A percentile compares a stretch with the other conserved stretches of the same genome.
Conservation (phyloP, 2,329 filamentous ascomycete genomes). For the Mycosphaerelloides madeirae region DNA sequence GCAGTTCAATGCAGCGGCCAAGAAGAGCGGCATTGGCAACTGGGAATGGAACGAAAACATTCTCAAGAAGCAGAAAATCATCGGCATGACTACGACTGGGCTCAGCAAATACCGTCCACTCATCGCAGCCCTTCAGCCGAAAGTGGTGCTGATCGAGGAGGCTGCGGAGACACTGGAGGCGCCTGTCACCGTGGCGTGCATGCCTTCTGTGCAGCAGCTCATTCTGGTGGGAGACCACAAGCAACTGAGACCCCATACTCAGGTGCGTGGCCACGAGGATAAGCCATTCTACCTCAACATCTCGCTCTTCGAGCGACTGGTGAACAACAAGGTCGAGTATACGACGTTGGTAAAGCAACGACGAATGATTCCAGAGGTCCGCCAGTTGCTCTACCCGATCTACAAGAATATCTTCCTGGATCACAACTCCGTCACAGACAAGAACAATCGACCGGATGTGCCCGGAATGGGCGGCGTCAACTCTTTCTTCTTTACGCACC, state of each 20-base stretch:
- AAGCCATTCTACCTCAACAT: conserved; percentile 63
- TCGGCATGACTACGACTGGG: conserved; percentile 73
- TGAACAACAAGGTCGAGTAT: conserved; percentile 61
- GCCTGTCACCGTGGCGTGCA: conserved; percentile 55
- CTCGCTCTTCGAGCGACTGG: conserved; percentile 74
- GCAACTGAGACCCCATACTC: conserved; percentile 67
- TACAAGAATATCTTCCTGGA: conserved; percentile 55
- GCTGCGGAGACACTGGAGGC: conserved; percentile 71
- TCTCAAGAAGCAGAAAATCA: conserved; percentile 55
- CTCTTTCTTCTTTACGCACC: conserved; percentile 60
- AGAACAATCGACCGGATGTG: conserved; percentile 46
- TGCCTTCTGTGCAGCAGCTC: conserved; percentile 59
- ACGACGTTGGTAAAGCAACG: conserved; percentile 64
- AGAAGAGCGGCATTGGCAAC: conserved; percentile 52
- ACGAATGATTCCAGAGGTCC: conserved; percentile 66
- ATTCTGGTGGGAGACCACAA: conserved; percentile 75
- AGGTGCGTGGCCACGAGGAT: conserved; percentile 55
- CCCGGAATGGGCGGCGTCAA: conserved; percentile 60
- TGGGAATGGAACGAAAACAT: conserved; percentile 59
- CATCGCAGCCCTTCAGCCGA: conserved; percentile 61
- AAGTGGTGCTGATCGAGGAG: conserved; percentile 70
- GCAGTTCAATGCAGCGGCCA: conserved; percentile 48
- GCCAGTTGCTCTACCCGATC: conserved; percentile 57
- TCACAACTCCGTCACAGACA: conserved; percentile 50
- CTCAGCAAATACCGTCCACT: conserved; percentile 73